Conservation (phyloP, 2,329 filamentous ascomycete genomes). For the Aciculosporium take region DNA sequence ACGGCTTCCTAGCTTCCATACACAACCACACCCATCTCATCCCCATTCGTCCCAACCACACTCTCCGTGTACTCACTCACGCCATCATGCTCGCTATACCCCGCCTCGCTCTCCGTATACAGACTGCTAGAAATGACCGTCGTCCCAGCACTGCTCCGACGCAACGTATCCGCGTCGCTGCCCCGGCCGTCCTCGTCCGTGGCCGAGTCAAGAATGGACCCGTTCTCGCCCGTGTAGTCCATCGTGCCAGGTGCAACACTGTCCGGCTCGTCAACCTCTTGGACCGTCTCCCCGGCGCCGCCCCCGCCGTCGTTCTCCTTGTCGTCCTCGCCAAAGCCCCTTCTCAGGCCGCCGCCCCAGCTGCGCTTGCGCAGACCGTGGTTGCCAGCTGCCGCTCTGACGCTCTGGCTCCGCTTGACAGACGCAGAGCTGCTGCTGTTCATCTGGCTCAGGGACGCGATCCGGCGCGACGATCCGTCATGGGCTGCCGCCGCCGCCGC, state of each 20-base stretch:
- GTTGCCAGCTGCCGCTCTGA: constrained; percentile 45
- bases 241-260: constrained; percentile 9
- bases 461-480: constrained; percentile 54
- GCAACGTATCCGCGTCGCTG: constrained; percentile 38
- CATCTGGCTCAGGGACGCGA: constrained; percentile 84
- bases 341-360: constrained; percentile 43
- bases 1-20: constrained; percentile 11
- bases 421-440: constrained; percentile 55
- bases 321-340: constrained; percentile 38
- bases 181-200: constrained; percentile 10
- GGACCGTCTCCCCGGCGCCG: constrained; percentile 48
- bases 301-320: constrained; percentile 55
- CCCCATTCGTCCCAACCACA: constrained; percentile 12
- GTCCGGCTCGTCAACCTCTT: constrained; percentile 32
- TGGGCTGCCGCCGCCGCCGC: constrained; percentile 33
- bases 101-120: constrained; percentile 22
- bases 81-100: constrained; percentile 26
- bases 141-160: constrained; percentile 33
- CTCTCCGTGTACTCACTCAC: constrained; percentile 36
- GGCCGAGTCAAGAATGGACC: constrained; percentile 9
- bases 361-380: constrained; percentile 50
- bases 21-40: constrained; percentile 22
- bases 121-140: constrained; percentile 30
- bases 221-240: constrained; percentile 5
- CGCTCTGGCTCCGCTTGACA: constrained; percentile 65